A percentile compares a stretch with the other conserved stretches of the same genome.
These are phyloP conservation scores for Echinochloa phyllopogon DNA, from an alignment of 176 grass and related monocot genomes.

Conservation along the genomic window DNA sequence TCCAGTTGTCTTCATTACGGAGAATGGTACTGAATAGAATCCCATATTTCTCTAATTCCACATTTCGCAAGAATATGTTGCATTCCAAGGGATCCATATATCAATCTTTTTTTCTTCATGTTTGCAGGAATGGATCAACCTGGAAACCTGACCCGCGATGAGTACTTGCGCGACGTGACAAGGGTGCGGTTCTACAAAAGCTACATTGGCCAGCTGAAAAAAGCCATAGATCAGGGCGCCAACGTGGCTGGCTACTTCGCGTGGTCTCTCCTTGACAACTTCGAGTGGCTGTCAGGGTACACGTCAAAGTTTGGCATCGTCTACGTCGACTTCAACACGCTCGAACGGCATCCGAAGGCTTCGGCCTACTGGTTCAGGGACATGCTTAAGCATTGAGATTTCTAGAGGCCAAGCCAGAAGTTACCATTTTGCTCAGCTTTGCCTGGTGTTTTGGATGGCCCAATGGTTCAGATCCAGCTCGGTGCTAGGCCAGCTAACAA, in stretches of 20 bases:
- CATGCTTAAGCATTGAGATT: constrained; percentile 38
- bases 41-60: neutral
- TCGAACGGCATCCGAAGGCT: constrained; percentile 58
- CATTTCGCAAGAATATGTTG: neutral
- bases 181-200: constrained; percentile 62
- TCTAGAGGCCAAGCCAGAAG: neutral
- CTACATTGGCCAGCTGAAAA: constrained; percentile 60
- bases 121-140: constrained; percentile 71
- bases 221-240: constrained; percentile 57
- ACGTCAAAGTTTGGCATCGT: constrained; percentile 65
- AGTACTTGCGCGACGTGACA: constrained; percentile 42
- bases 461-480: constrained; percentile 5
- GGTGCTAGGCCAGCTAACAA: constrained; percentile 10
- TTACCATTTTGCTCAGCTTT: constrained; percentile 11
- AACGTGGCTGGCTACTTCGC: constrained; percentile 71
- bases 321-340: constrained; percentile 57
- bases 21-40: constrained; percentile 68
- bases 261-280: constrained; percentile 76
- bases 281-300: constrained; percentile 64
- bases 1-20: constrained; percentile 64
- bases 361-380: constrained; percentile 75
- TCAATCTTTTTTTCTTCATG: neutral
- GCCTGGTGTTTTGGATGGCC: constrained; percentile 7
- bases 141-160: constrained; percentile 53
- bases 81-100: neutral